Evolutionary conservation across 2,329 filamentous ascomycete species (phyloP), one percentile per base, ranked within the genome.

Genomic region (Fusarium sp.): DNA sequence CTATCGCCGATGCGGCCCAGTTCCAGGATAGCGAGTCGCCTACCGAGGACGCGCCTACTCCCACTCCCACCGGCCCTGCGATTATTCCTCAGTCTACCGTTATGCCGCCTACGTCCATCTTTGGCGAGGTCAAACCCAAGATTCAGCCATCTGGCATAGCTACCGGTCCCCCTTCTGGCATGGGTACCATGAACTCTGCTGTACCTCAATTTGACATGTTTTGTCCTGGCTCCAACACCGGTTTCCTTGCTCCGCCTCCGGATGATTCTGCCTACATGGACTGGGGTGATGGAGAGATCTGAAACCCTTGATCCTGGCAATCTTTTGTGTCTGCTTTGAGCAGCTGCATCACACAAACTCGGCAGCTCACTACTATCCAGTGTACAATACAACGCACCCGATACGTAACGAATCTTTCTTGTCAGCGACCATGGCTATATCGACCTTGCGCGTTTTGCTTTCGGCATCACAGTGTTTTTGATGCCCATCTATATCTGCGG

Each of bases 201-300:
- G 36, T 17, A 4, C 14, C 39, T 8, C 29, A n/a, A 6, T 57
- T 37, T 32, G 42, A 41, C 19, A 25, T 44, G 32, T 50, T 56
- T 13, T 6, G n/a, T 13, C 14, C 15, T 15, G 11, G n/a, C n/a
- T 19, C 15, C 15, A 11, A 17, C 13, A 19, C 15, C 23, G n/a
- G 38, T 33, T 42, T 33, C 8, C 42, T 43, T 9, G 47, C 13
- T 10, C 25, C 45, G 3, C 33, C 32, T n/a, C 27, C 29, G 3
- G 57, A 65, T 15, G 56, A 65, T 9, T 36, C 49, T 8, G 44
- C 48, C 36, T 63, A 47, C 39, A 57, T 65, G 45, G 52, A 64
- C n/a, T 57, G 50, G 17, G 63, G 66, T 4, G 75, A 78, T 13
- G 77, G 76, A 37, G 77, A 79, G 64, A 71, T 75, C 51, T 79